phyloP scores from a whole-genome alignment of 345 rosid genomes.

The Erodium maritimum region DNA sequence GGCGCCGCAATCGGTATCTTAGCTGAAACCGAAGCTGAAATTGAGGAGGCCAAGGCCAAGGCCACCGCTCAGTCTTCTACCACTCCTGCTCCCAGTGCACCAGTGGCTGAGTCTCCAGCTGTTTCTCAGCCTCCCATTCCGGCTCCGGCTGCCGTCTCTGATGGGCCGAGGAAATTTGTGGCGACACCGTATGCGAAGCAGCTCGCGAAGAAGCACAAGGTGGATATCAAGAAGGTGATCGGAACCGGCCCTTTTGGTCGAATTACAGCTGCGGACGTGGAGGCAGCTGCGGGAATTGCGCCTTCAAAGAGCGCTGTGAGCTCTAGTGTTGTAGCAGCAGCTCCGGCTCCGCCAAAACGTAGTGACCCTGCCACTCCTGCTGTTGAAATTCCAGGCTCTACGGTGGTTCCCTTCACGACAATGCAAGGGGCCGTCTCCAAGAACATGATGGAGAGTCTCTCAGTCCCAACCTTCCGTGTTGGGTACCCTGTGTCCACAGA shows the following conservation, averaged over 20 bases:
- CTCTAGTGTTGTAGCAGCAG: slow-evolving; percentile 22
- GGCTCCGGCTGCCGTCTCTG: slow-evolving; percentile 24
- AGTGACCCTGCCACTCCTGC: not conserved
- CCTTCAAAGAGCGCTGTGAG: slow-evolving; percentile 30
- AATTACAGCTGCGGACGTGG: slow-evolving; percentile 65
- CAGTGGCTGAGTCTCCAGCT: slow-evolving; percentile 12
- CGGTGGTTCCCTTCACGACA: slow-evolving; percentile 69
- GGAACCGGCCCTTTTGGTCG: slow-evolving; percentile 82
- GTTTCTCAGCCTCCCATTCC: slow-evolving; percentile 40
- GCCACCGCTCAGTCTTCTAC: slow-evolving; percentile 38
- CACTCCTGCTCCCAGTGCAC: slow-evolving; percentile 15
- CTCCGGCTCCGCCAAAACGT: slow-evolving; percentile 11
- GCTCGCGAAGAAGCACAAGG: slow-evolving; percentile 81
- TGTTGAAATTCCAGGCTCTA: slow-evolving; percentile 43
- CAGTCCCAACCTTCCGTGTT: slow-evolving; percentile 83
- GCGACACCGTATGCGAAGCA: slow-evolving; percentile 85
- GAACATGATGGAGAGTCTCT: slow-evolving; percentile 80
- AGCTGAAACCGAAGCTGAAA: slow-evolving; percentile 81
- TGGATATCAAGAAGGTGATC: slow-evolving; percentile 46
- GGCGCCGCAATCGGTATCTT: slow-evolving; percentile 78
- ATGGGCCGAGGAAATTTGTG: slow-evolving; percentile 49
- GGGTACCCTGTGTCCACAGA: slow-evolving; percentile 73
- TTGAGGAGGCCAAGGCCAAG: slow-evolving; percentile 72
- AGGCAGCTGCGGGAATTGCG: slow-evolving; percentile 62
- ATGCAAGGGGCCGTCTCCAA: slow-evolving; percentile 84